phyloP scores from a whole-genome alignment of 2,329 filamentous ascomycete genomes.

The Penicillium sp. region DNA sequence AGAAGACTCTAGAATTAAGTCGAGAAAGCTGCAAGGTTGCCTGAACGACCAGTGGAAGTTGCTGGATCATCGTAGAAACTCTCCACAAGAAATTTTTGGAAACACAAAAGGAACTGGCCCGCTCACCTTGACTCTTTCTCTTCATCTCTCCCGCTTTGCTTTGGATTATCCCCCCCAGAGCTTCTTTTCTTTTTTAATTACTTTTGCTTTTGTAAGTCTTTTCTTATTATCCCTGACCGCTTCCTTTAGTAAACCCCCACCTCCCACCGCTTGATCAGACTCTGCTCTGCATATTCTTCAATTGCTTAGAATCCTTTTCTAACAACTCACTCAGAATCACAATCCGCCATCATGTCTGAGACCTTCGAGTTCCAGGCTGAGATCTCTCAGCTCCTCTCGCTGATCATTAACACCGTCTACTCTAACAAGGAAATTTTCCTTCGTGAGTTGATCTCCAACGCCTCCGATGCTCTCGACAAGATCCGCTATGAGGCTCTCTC shows the following conservation, averaged over 20 bases:
- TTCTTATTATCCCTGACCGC: slow-evolving; percentile 12
- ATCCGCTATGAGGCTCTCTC: slow-evolving; percentile 98
- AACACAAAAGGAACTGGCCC: slow-evolving; percentile 29
- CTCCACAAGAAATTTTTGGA: slow-evolving; percentile 32
- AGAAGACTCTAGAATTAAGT: slow-evolving; percentile 21
- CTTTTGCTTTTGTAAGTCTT: slow-evolving; percentile 14
- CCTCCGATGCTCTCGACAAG: slow-evolving; percentile 99
- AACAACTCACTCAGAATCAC: slow-evolving; percentile 10
- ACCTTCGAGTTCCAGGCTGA: slow-evolving; percentile 99
- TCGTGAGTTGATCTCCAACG: slow-evolving; percentile 96
- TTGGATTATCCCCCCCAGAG: slow-evolving; percentile 19
- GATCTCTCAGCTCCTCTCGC: slow-evolving; percentile 99
- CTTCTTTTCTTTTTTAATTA: slow-evolving; percentile 19
- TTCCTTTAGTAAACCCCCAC: slow-evolving; percentile 3
- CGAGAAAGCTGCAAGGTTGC: slow-evolving; percentile 14
- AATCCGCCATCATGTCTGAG: slow-evolving; percentile 70
- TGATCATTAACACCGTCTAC: slow-evolving; percentile 99
- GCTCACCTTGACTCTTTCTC: slow-evolving; percentile 17
- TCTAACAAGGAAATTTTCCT: slow-evolving; percentile 99
- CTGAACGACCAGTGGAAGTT: slow-evolving; percentile 35
- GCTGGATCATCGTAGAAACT: slow-evolving; percentile 42
- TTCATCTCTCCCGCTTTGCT: slow-evolving; percentile 20
- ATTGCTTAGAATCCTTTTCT: slow-evolving; percentile 5
- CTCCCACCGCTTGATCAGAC: slow-evolving; percentile 5
- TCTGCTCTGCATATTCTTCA: slow-evolving; percentile 3